Evolutionary conservation across 495 filamentous ascomycete species (phyloP).

Genomic region (Tetracladium marchalianum): DNA sequence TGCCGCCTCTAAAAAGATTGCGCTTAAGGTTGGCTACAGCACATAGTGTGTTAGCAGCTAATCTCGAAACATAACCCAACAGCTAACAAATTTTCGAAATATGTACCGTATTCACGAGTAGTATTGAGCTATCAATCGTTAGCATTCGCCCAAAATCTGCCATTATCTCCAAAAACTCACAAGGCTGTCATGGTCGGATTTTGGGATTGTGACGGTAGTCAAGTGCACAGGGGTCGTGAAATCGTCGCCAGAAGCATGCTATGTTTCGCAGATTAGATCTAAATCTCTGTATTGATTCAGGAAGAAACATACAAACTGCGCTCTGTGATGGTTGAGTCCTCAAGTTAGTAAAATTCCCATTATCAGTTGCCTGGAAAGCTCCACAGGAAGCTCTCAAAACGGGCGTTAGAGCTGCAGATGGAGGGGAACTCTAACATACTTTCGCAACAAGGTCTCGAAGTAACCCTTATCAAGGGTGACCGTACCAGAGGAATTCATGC

Average conservation of each 20-base stretch:
- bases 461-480: slow-evolving; percentile 43
- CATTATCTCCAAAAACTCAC: slow-evolving; percentile 25
- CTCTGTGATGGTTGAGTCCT: slow-evolving; percentile 12
- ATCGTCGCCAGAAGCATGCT: slow-evolving; percentile 32
- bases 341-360: slow-evolving; percentile 5
- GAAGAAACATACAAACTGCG: slow-evolving; percentile 17
- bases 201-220: slow-evolving; percentile 40
- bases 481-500: slow-evolving; percentile 21
- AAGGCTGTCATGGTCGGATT: slow-evolving; percentile 43
- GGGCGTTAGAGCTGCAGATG: not conserved
- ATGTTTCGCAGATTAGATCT: slow-evolving; percentile 2
- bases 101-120: slow-evolving; percentile 33
- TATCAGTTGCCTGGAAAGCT: not conserved
- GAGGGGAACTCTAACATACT: slow-evolving; percentile 24
- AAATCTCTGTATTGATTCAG: not conserved
- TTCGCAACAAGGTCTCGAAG: slow-evolving; percentile 41
- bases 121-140: slow-evolving; percentile 11
- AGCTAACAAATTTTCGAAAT: slow-evolving; percentile 22
- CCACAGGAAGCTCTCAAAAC: slow-evolving; percentile 1
- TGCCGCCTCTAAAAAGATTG: slow-evolving; percentile 52
- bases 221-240: slow-evolving; percentile 23
- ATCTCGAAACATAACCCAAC: slow-evolving; percentile 1
- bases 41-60: not conserved
- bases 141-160: not conserved
- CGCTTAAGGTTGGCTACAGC: slow-evolving; percentile 47